Conservation (phyloP, 176 grass and related monocot genomes). For the Pharus latifolius region DNA sequence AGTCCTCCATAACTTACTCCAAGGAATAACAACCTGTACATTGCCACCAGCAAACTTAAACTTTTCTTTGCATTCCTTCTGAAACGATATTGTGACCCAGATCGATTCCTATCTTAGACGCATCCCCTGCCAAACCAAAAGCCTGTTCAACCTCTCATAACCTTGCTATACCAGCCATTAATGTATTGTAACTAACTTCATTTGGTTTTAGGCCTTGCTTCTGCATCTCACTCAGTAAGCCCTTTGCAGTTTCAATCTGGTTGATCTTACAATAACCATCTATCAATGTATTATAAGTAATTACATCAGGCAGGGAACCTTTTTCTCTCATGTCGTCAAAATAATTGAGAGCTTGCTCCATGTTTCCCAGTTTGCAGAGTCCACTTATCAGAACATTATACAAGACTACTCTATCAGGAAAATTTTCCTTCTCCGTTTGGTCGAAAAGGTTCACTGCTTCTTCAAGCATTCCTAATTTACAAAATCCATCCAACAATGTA, state of each 20-base stretch:
- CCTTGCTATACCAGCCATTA: slow-evolving; percentile 10
- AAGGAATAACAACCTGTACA: background rate
- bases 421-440: background rate
- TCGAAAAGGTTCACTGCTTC: background rate
- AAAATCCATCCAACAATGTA: background rate
- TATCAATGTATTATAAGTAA: slow-evolving; percentile 21
- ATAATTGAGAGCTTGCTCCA: slow-evolving; percentile 19
- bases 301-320: background rate
- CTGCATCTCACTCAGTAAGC: slow-evolving; percentile 19
- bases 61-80: slow-evolving; percentile 4
- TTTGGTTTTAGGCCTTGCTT: slow-evolving; percentile 12
- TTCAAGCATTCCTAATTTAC: background rate
- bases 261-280: slow-evolving; percentile 30
- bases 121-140: slow-evolving; percentile 18
- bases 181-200: slow-evolving; percentile 11
- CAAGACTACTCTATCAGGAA: background rate
- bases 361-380: slow-evolving; percentile 23
- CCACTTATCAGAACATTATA: slow-evolving; percentile 27
- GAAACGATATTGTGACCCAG: slow-evolving; percentile 6
- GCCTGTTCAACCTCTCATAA: slow-evolving; percentile 20
- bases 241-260: slow-evolving; percentile 8
- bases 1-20: no score
- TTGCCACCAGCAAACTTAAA: background rate
- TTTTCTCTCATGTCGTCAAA: slow-evolving; percentile 6
- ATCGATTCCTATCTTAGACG: slow-evolving; percentile 12